Evolutionary conservation across 2,329 filamentous ascomycete species (phyloP).

Genomic region (Periconia macrospinosa): DNA sequence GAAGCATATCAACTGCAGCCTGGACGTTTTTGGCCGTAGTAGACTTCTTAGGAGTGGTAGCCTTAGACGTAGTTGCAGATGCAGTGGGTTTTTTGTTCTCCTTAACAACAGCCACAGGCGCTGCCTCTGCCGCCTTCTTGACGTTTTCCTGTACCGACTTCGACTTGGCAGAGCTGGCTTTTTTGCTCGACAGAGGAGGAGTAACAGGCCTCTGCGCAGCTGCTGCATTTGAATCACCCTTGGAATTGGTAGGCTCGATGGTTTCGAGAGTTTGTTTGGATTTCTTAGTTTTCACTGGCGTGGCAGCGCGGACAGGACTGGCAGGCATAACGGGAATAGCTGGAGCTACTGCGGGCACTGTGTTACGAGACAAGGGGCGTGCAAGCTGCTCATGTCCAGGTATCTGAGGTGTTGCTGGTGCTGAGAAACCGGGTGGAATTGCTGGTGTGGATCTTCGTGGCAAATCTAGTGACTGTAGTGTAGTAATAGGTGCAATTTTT

Average conservation of each 20-base stretch:
- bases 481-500: slow-evolving; percentile 17
- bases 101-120: slow-evolving; percentile 9
- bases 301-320: slow-evolving; percentile 36
- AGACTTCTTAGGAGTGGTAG: slow-evolving; percentile 22
- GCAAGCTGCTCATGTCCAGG: slow-evolving; percentile 24
- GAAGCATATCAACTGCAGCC: slow-evolving; percentile 13
- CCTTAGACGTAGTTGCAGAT: slow-evolving; percentile 17
- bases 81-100: slow-evolving; percentile 15
- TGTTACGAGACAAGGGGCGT: slow-evolving; percentile 35
- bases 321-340: slow-evolving; percentile 45
- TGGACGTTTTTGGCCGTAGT: slow-evolving; percentile 17
- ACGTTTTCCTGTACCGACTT: slow-evolving; percentile 12
- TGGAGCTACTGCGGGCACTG: slow-evolving; percentile 33
- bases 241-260: background rate
- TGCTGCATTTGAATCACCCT: slow-evolving; percentile 2
- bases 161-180: slow-evolving; percentile 13
- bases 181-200: slow-evolving; percentile 19
- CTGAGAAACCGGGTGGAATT: slow-evolving; percentile 49
- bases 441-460: slow-evolving; percentile 48
- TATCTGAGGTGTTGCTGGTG: slow-evolving; percentile 27
- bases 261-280: slow-evolving; percentile 17
- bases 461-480: slow-evolving; percentile 33
- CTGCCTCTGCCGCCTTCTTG: slow-evolving; percentile 16
- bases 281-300: slow-evolving; percentile 33
- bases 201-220: slow-evolving; percentile 17